Percentiles rank a stretch among this genome's conserved stretches.
These are phyloP conservation scores for Exophiala dermatitidis DNA, from an alignment of 2,329 filamentous ascomycete species.

Conservation along the genomic window DNA sequence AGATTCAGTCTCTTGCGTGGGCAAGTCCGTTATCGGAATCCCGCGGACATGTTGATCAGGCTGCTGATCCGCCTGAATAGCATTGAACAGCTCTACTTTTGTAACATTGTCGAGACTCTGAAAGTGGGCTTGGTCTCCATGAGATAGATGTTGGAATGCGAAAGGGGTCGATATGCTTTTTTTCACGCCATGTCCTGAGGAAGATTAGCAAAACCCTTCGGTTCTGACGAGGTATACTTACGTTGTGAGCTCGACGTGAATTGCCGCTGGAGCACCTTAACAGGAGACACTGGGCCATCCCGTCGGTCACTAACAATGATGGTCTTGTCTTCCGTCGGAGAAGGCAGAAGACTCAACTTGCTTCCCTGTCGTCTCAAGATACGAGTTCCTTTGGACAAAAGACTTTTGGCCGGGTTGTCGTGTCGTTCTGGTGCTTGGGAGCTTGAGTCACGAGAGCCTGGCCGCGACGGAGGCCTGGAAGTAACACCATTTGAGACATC, in stretches of 20 bases:
- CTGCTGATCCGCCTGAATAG: conserved; percentile 47
- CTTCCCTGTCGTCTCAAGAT: conserved; percentile 43
- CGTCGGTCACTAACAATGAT: conserved; percentile 3
- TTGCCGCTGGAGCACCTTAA: conserved; percentile 8
- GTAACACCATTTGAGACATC: conserved; percentile 15
- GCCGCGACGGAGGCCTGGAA: conserved; percentile 17
- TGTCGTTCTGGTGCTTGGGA: conserved; percentile 11
- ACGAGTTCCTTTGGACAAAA: conserved; percentile 40
- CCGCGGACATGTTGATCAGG: conserved; percentile 45
- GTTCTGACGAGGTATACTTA: conserved; percentile 3
- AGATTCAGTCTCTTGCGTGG: neutral
- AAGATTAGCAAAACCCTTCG: neutral
- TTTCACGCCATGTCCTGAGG: conserved; percentile 39
- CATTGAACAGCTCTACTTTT: conserved; percentile 48
- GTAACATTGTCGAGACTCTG: conserved; percentile 46
- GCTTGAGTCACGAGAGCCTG: conserved; percentile 12
- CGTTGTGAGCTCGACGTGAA: conserved; percentile 13
- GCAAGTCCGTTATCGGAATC: conserved; percentile 39
- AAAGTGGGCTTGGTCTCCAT: conserved; percentile 51
- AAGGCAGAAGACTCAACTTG: conserved; percentile 39
- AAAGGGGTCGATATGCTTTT: conserved; percentile 54
- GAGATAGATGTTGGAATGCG: conserved; percentile 58
- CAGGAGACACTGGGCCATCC: conserved; percentile 5
- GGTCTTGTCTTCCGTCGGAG: conserved; percentile 32
- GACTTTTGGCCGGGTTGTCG: conserved; percentile 32